A percentile compares a stretch with the other conserved stretches of the same genome.
These are phyloP conservation scores for Russula griseocarnosa DNA, from an alignment of 768 basidiomycete genomes.

Conservation along the genomic window DNA sequence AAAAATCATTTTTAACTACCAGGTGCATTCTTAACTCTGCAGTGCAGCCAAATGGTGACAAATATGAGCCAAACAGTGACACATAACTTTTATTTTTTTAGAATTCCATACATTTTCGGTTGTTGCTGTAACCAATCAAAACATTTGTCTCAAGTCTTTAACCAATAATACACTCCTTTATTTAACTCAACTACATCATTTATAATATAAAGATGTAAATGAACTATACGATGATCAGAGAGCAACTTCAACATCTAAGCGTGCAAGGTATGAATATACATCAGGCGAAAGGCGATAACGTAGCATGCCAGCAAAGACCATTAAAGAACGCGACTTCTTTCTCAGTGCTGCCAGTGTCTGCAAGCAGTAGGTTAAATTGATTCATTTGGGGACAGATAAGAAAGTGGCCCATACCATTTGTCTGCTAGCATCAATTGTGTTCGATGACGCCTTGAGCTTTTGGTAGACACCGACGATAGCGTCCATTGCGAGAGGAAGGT, in stretches of 20 bases:
- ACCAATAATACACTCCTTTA: no score
- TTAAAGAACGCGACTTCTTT: constrained; percentile 78
- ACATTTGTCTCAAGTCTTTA: no score
- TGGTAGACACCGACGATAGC: constrained; percentile 79
- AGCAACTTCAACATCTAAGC: constrained; percentile 82
- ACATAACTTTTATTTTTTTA: no score
- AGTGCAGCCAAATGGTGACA: no score
- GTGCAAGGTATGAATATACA: constrained; percentile 82
- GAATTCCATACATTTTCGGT: no score
- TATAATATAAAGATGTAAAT: no score
- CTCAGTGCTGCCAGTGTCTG: constrained; percentile 65
- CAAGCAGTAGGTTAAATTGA: constrained; percentile 27
- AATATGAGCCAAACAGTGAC: no score
- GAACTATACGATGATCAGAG: constrained; percentile 40
- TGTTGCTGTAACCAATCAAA: no score
- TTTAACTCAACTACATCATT: no score
- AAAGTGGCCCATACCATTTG: constrained; percentile 56
- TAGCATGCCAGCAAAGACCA: constrained; percentile 84
- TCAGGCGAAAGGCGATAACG: constrained; percentile 89
- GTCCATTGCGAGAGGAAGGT: constrained; percentile 91
- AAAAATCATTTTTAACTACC: no score
- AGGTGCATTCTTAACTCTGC: no score
- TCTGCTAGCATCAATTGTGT: constrained; percentile 67
- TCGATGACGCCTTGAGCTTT: constrained; percentile 58
- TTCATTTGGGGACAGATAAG: constrained; percentile 21